Evolutionary conservation across 305 asterid genomes (phyloP).

Genomic region (Caryopteris hybrid): DNA sequence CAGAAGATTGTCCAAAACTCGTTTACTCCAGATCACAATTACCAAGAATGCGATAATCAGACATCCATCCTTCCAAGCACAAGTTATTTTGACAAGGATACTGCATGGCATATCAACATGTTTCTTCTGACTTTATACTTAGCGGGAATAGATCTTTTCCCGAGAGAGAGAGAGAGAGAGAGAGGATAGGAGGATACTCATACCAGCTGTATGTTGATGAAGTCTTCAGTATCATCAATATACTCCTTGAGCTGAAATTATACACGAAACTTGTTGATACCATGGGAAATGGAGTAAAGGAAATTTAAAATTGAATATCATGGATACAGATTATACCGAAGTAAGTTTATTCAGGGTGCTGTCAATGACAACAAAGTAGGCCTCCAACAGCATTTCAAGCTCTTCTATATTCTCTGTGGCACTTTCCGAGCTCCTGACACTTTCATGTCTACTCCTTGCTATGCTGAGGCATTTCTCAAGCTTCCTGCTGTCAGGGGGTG

Average conservation of each 20-base stretch:
- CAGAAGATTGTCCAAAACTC: background rate
- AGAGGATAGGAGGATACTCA: constrained; percentile 10
- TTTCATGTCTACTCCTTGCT: constrained; percentile 94
- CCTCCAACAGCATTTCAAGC: constrained; percentile 96
- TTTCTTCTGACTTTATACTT: background rate
- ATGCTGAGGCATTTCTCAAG: constrained; percentile 89
- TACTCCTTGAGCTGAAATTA: constrained; percentile 88
- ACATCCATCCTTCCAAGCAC: background rate
- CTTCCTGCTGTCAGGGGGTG: constrained; percentile 80
- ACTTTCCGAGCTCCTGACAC: constrained; percentile 83
- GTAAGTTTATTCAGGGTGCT: constrained; percentile 95
- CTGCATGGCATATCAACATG: background rate
- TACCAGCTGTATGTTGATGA: constrained; percentile 99
- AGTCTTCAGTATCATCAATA: constrained; percentile 79
- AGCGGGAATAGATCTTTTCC: background rate
- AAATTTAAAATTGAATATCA: background rate
- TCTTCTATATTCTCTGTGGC: constrained; percentile 66
- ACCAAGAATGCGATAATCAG: background rate
- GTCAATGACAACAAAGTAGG: constrained; percentile 96
- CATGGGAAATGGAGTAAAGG: background rate
- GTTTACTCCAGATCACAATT: background rate
- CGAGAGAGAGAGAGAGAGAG: background rate
- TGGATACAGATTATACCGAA: constrained; percentile 54
- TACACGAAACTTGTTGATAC: constrained; percentile 9
- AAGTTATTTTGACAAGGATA: background rate